A percentile compares a stretch with the other conserved stretches of the same genome.
These are phyloP conservation scores for Berkeleyomyces rouxiae DNA, from an alignment of 2,329 filamentous ascomycete species.

Conservation along the genomic window DNA sequence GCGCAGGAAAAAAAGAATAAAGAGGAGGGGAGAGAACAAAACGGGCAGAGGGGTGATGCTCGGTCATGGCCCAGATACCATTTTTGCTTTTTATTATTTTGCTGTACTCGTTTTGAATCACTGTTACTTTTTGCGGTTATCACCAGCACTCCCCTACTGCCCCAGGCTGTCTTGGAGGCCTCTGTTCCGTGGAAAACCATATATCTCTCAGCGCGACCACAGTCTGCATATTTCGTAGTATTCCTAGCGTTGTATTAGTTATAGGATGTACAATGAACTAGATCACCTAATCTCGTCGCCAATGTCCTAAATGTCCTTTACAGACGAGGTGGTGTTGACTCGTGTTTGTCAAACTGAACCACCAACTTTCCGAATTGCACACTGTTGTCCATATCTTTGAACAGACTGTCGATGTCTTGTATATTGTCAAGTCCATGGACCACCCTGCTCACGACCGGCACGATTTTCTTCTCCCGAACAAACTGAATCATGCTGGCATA, in stretches of 20 bases:
- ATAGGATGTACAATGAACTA: background rate
- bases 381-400: conserved; percentile 74
- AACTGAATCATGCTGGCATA: conserved; percentile 85
- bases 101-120: background rate
- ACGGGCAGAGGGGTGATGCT: background rate
- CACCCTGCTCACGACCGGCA: conserved; percentile 59
- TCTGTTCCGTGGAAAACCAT: too few relatives aligned
- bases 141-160: background rate
- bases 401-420: conserved; percentile 63
- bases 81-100: conserved; percentile 6
- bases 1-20: conserved; percentile 16
- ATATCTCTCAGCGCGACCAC: too few relatives aligned
- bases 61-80: conserved; percentile 5
- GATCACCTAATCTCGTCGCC: background rate
- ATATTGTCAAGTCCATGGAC: conserved; percentile 59
- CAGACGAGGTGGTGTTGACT: conserved; percentile 12
- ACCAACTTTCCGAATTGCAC: conserved; percentile 89
- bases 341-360: conserved; percentile 42
- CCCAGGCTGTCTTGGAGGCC: background rate
- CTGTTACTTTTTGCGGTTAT: background rate
- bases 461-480: conserved; percentile 54
- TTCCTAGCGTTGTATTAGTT: too few relatives aligned
- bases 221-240: too few relatives aligned
- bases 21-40: background rate
- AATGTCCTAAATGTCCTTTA: background rate